These are phyloP conservation scores for Brasilioporus rufonigricans DNA, from an alignment of 768 basidiomycete genomes.

Conservation along the genomic window DNA sequence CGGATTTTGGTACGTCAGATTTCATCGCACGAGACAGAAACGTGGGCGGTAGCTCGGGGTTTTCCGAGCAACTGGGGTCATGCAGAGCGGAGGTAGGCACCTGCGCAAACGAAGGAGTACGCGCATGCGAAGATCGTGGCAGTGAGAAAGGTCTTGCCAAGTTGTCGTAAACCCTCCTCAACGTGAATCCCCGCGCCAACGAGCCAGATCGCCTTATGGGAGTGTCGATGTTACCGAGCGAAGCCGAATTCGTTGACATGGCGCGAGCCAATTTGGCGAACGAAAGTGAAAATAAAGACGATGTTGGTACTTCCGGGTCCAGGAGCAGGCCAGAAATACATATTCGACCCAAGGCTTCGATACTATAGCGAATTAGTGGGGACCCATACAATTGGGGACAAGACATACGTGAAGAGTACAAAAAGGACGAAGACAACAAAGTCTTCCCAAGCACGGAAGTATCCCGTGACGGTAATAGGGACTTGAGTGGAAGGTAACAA, in stretches of 20 bases:
- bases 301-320: slow-evolving; percentile 70
- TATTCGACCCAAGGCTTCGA: slow-evolving; percentile 87
- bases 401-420: slow-evolving; percentile 71
- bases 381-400: slow-evolving; percentile 23
- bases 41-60: slow-evolving; percentile 44
- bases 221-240: slow-evolving; percentile 25
- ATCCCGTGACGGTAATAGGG: slow-evolving; percentile 56
- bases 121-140: slow-evolving; percentile 33
- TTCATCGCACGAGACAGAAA: slow-evolving; percentile 50
- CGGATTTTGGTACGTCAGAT: slow-evolving; percentile 37
- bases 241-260: slow-evolving; percentile 27
- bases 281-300: slow-evolving; percentile 44
- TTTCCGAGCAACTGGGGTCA: slow-evolving; percentile 28
- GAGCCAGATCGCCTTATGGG: slow-evolving; percentile 30
- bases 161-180: slow-evolving; percentile 45
- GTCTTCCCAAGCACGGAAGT: slow-evolving; percentile 91
- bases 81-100: slow-evolving; percentile 5
- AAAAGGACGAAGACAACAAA: slow-evolving; percentile 82
- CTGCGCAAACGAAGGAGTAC: slow-evolving; percentile 15
- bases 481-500: slow-evolving; percentile 47
- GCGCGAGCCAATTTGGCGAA: slow-evolving; percentile 25
- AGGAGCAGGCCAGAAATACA: slow-evolving; percentile 86
- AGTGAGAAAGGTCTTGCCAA: slow-evolving; percentile 57
- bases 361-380: slow-evolving; percentile 36
- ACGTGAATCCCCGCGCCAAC: slow-evolving; percentile 43